Evolutionary conservation across 805 yeast genomes (phyloP).

Genomic region (Kurtzmaniella fragi): DNA sequence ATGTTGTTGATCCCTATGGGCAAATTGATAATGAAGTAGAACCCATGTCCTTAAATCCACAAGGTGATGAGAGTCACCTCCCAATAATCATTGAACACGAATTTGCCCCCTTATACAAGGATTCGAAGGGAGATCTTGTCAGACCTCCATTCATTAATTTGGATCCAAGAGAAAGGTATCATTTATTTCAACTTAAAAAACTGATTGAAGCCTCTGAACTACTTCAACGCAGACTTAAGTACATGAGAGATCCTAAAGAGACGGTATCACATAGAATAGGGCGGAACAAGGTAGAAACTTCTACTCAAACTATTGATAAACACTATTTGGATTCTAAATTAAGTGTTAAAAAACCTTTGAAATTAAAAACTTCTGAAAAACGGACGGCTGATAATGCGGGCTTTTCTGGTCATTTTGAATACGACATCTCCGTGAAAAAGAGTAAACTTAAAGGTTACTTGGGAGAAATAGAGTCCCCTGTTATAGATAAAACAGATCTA

Average conservation of each 20-base stretch:
- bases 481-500: conserved; percentile 12
- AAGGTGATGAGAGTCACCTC: not conserved
- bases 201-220: conserved; percentile 32
- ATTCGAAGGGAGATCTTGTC: conserved; percentile 32
- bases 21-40: not conserved
- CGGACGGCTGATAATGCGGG: too few relatives aligned
- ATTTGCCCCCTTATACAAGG: conserved; percentile 30
- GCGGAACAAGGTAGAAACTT: conserved; percentile 30
- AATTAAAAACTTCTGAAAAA: not conserved
- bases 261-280: conserved; percentile 12
- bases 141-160: conserved; percentile 42
- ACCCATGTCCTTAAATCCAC: not conserved
- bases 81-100: conserved; percentile 23
- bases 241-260: conserved; percentile 38
- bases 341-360: conserved; percentile 12
- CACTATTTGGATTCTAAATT: conserved; percentile 23
- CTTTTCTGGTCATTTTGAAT: too few relatives aligned
- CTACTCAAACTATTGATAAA: conserved; percentile 37
- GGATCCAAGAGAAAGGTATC: conserved; percentile 40
- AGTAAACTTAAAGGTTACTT: conserved; percentile 27
- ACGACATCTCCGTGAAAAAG: conserved; percentile 8
- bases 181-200: conserved; percentile 34
- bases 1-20: not conserved
- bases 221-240: conserved; percentile 28
- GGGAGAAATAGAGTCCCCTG: conserved; percentile 28